phyloP scores from a whole-genome alignment of 2,329 filamentous ascomycete species.

The Huntiella moniliformis region DNA sequence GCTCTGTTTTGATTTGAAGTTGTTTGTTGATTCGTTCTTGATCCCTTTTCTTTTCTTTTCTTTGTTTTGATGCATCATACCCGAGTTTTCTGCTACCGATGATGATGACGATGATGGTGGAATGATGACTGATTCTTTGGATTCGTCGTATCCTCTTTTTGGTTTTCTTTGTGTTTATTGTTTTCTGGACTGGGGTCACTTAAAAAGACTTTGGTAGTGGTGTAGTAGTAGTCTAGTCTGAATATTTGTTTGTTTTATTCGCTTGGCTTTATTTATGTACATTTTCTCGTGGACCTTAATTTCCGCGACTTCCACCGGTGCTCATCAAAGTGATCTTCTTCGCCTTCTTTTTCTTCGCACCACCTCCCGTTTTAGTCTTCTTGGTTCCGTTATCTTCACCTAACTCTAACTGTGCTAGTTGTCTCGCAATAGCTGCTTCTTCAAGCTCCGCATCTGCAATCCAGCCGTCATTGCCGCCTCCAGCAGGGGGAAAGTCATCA shows the following conservation, averaged over 20 bases:
- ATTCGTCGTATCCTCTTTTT: slow-evolving; percentile 1
- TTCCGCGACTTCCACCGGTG: slow-evolving; percentile 10
- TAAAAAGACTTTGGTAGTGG: not conserved
- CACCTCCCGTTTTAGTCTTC: slow-evolving; percentile 11
- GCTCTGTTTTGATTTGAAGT: slow-evolving; percentile 3
- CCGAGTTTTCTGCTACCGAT: slow-evolving; percentile 5
- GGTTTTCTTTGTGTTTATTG: not conserved
- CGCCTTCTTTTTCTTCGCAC: slow-evolving; percentile 1
- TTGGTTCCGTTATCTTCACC: slow-evolving; percentile 15
- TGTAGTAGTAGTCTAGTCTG: not conserved
- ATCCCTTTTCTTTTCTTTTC: not conserved
- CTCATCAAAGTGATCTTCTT: slow-evolving; percentile 8
- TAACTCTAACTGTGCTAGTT: slow-evolving; percentile 35
- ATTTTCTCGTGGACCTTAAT: not conserved
- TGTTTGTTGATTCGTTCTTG: slow-evolving; percentile 1
- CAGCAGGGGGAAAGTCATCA: slow-evolving; percentile 8
- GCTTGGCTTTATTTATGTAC: not conserved
- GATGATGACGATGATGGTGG: too few relatives aligned
- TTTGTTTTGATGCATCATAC: slow-evolving; percentile 11
- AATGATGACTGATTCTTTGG: not conserved
- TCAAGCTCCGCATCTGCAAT: slow-evolving; percentile 56
- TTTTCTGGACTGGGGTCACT: not conserved
- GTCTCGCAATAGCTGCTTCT: slow-evolving; percentile 38
- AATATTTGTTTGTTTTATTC: not conserved
- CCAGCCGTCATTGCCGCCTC: slow-evolving; percentile 57